Base-by-base conservation (phyloP, 768 basidiomycete genomes). In the Rhizopogon sp. region DNA sequence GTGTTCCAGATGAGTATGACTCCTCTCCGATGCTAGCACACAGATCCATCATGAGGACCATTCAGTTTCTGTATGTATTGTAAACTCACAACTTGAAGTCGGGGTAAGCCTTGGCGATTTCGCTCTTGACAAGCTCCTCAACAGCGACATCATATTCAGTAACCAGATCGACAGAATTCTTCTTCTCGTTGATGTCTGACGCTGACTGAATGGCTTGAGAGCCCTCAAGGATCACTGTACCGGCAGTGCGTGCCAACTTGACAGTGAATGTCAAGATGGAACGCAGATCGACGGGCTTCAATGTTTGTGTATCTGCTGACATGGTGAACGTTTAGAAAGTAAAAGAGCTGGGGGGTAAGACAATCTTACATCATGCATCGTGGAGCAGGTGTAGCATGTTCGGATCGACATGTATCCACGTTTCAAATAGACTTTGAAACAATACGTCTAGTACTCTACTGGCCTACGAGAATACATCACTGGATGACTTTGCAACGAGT, bases 141-240 rank as follows among this genome's bases (percentile, higher is more conserved):
- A 97, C 95, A 43, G 79, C 83, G 39, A 94, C 87, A 69, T 98
- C 95, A 63, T 91, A 97, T 72, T 95, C 89, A 0, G 95, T 98
- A 25, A 98, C 95, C 33, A 98, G 76, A 72, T 97, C 95, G 20
- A 94, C 93, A 3, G 93, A 82, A 66, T 95, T 97, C 73, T 91
- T 92, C 81, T 97, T 98, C 75, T 90, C 87, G 58, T 80, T 81
- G 37, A 89, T 75, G 62, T 79, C 75, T 0, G 79, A 74, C 16
- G 80, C 74, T 11, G 71, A 74, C 64, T 79, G 84, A 65, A 91
- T 93, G 53, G 79, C 92, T 58, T 80, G 79, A 20, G 84, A 90
- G 55, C 90, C 90, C 64, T 87, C 80, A 1, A 88, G 74, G 52
- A 93, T 93, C 55, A 93, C 72, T 5, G 73, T 77, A 6, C 93